Base-by-base conservation (phyloP, 1,284 basidiomycete genomes). In the Puccinia hordei region DNA sequence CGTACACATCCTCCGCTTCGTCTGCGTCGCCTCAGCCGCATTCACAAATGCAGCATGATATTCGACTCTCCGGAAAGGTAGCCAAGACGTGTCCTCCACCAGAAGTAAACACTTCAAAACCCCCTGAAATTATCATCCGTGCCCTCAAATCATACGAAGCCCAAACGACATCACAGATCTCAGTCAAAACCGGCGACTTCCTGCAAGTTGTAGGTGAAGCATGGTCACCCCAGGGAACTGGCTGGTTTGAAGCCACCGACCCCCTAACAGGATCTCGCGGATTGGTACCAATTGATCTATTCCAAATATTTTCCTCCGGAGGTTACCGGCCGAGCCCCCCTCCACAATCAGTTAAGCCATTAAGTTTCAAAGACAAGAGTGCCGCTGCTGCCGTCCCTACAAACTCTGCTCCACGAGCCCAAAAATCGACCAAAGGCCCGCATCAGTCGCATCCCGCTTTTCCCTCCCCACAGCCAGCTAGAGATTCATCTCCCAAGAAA, bases 51-150 rank as follows among this genome's bases (percentile, higher is more conserved):
- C 51, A 59, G 30, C 33, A 35, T 51, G 27, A 81, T 19, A 79
- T 83, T 38, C 76, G 81, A 68, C 81, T 81, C 17, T 81, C 83
- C 66, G 79, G 82, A 55, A 82, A 82, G 71, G 83, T 83, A 61
- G 83, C 49, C 3, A 55, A 27, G 84, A 68, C 81, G 81, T 41
- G 82, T 82, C 33, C 82, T 82, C 24, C 81, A 81, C 35, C 83
- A 83, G 41, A 85, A 53, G 35, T 82, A 78, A 75, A 9, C 73
- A 46, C 72, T 27, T 53, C 51, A 81, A 87, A 91, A 5, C 95
- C 95, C 1, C 95, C 97, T 0, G 93, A 96, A 87, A 96, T 95
- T 86, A 95, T 98, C 85, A 97, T 99, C 84, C 91, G 93, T 81
- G 95, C 97, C 6, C 88, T 92, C 82, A 86, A 89, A 35, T 86